Evolutionary conservation across 805 yeast genomes (phyloP), one percentile per base, ranked within the genome.

Genomic region (Pichia nanzhaoensis): DNA sequence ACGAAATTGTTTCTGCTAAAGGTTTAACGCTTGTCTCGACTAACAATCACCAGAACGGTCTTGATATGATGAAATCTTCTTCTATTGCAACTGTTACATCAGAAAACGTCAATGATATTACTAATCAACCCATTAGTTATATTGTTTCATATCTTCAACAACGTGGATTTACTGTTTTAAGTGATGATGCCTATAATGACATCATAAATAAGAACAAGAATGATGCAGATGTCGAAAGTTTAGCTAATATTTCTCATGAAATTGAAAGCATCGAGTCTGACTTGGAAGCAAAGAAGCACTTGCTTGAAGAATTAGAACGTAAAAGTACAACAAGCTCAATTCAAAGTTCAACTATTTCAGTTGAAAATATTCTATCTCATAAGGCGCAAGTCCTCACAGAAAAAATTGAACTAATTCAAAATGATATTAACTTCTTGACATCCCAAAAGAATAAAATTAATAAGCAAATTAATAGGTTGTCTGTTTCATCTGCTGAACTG

Each of bases 71-170:
- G 18, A 41, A 41, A 41, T 41, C 45, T 4, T 10, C 45, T 3
- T 41, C 42, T 13, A 32, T 34, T 33, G 49, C 43, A 5, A 47
- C 53, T 3, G 45, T 50, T 9, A 50, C 51, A 5, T 27, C 45
- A 19, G 44, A 41, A n/a, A 38, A 44, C 21, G 24, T 32, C 17
- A 31, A 40, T 31, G 35, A 20, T 14, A 13, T 45, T 18, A 19
- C 43, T 7, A 46, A 43, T 3, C 67, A 70, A 5, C 43, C 66
- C 7, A 24, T 65, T 12, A 61, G 56, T 6, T 55, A 47, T 34
- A 53, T 67, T 32, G 40, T 50, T 7, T 37, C 54, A 8, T 50
- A 51, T 27, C 49, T 56, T 46, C 37, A 49, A 12, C 44, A 39
- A 2, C 44, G 53, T 28, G 70, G 68, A 4, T 57, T 56, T 33